phyloP scores from a whole-genome alignment of 2,329 filamentous ascomycete species.

The Penicillium rolfsii region DNA sequence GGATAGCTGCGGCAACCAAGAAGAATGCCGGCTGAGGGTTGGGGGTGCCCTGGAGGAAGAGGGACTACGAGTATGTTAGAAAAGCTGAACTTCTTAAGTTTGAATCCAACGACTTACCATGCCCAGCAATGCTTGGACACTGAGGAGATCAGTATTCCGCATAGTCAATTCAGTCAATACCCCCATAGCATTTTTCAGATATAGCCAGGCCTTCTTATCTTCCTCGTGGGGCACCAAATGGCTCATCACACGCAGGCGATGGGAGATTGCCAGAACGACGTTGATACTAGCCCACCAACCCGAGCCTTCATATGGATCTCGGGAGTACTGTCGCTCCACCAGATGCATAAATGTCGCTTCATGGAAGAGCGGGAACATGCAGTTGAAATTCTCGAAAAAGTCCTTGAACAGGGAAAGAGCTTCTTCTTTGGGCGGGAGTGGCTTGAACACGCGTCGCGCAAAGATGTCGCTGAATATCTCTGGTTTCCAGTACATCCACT shows the following conservation, averaged over 20 bases:
- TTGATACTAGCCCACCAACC: slow-evolving; percentile 99
- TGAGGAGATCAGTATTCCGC: slow-evolving; percentile 92
- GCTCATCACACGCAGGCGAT: slow-evolving; percentile 91
- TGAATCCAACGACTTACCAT: slow-evolving; percentile 62
- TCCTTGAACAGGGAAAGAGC: slow-evolving; percentile 86
- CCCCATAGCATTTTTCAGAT: slow-evolving; percentile 94
- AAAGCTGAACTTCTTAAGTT: too few relatives aligned
- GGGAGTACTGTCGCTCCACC: slow-evolving; percentile 89
- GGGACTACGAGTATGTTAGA: slow-evolving; percentile 51
- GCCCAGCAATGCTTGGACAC: slow-evolving; percentile 88
- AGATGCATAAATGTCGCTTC: slow-evolving; percentile 98
- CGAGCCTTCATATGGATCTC: slow-evolving; percentile 89
- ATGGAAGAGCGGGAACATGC: slow-evolving; percentile 96
- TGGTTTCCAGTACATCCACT: slow-evolving; percentile 98
- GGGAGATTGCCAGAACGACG: slow-evolving; percentile 87
- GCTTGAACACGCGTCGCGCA: slow-evolving; percentile 78
- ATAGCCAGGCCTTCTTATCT: slow-evolving; percentile 91
- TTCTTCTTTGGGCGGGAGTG: slow-evolving; percentile 82
- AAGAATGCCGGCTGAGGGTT: slow-evolving; percentile 95
- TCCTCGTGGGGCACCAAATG: slow-evolving; percentile 88
- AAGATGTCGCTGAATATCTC: slow-evolving; percentile 95
- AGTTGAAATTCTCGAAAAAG: slow-evolving; percentile 98
- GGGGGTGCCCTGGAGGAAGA: slow-evolving; percentile 94
- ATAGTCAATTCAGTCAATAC: slow-evolving; percentile 91
- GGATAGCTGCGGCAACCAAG: slow-evolving; percentile 85